phyloP scores from a whole-genome alignment of 2,329 filamentous ascomycete species.

The Diaporthe sp. region DNA sequence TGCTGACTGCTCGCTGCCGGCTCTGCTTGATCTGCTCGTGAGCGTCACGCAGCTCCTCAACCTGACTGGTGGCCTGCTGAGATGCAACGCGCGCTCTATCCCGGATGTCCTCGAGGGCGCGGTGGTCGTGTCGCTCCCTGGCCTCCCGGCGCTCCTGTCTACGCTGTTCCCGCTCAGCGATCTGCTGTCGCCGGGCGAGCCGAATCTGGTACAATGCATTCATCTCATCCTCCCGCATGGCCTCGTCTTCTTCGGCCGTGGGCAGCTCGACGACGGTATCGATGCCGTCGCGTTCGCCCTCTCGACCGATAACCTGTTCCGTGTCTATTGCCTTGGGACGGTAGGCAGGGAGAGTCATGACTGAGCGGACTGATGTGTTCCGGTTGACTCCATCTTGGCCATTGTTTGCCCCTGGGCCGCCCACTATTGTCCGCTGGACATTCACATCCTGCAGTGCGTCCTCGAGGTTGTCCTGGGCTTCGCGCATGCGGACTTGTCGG shows the following conservation, averaged over 20 bases:
- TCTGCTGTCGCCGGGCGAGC: constrained; percentile 79
- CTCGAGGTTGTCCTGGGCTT: constrained; percentile 42
- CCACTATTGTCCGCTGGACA: constrained; percentile 33
- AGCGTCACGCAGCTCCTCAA: constrained; percentile 71
- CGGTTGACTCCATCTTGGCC: constrained; percentile 72
- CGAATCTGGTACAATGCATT: constrained; percentile 92
- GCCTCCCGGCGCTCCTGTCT: constrained; percentile 79
- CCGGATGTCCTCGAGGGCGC: constrained; percentile 77
- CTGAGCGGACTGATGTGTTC: constrained; percentile 89
- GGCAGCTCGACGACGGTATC: constrained; percentile 92
- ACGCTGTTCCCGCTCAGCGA: constrained; percentile 83
- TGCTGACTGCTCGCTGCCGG: constrained; percentile 78
- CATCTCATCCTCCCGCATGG: constrained; percentile 89
- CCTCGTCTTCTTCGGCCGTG: constrained; percentile 83
- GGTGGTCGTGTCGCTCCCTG: constrained; percentile 77
- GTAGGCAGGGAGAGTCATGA: constrained; percentile 94
- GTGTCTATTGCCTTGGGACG: constrained; percentile 78
- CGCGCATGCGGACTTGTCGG: constrained; percentile 40
- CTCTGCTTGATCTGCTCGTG: constrained; percentile 70
- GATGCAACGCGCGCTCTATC: constrained; percentile 65
- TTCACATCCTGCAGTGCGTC: constrained; percentile 39
- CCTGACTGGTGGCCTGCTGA: constrained; percentile 64
- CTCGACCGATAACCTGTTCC: constrained; percentile 87
- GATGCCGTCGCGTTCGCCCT: constrained; percentile 92
- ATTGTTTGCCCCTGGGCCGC: constrained; percentile 30